Base-by-base conservation (phyloP, 2,329 filamentous ascomycete genomes). In the Mycocentrospora acerina region DNA sequence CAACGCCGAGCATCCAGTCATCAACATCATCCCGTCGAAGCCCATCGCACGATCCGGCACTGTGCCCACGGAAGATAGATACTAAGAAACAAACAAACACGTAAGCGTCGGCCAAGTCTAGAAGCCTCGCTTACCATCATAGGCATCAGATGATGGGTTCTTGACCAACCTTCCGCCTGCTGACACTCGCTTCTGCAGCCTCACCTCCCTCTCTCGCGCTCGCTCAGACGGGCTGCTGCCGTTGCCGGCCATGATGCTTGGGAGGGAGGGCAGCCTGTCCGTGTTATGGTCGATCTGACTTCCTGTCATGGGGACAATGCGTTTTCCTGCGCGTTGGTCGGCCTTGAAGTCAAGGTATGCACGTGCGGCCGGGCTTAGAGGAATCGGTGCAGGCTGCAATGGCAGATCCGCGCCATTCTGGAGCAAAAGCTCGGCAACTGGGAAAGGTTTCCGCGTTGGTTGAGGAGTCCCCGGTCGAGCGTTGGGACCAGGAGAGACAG, bases 391-490 rank as follows among this genome's bases (percentile, higher is more conserved):
- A 44, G 86, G 75, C 2, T 81, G 73, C 1, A 74, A 62, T 0
- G 93, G 91, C 24, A 97, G 85, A 46, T 95, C 86, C 3, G 90
- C 90, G 12, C 93, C 93, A 59, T 98, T 97, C 57, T 97, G 94
- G 11, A 95, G 75, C 11, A 98, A 77, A 42, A 98, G 72, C 66
- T 98, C 93, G 11, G 93, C 93, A 28, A 97, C 77, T 0, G 93
- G 84, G 63, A 98, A 98, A 0, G 90, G 53, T 55, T 73, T 74
- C 24, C 72, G 60, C 8, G 31, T 14, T 19, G 55, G 68, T 67
- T 40, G 67, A 5, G 66, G 70, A 32, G 59, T 78, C 60, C 50
- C 41, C 16, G 58, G 53, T 18, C 57, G 74, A 52, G 24, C 74
- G 50, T 32, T 70, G 14, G 69, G 67, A 14, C 71, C 63, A 2